Conservation (phyloP, 1,139 yeast species). For the Candida freyschussii region DNA sequence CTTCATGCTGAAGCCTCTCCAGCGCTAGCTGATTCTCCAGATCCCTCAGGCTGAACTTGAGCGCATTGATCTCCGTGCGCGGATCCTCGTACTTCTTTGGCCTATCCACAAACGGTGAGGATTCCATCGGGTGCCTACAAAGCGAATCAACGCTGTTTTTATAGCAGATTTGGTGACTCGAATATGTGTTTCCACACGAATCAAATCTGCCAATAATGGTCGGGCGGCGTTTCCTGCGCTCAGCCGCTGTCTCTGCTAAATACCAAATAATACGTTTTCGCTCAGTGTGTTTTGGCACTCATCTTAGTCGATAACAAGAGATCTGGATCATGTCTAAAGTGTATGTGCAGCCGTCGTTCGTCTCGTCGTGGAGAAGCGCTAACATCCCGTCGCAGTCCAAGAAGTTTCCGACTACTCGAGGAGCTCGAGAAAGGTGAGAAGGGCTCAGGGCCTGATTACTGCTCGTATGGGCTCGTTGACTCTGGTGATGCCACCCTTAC, state of each 20-base stretch:
- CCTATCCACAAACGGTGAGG: constrained; percentile 44
- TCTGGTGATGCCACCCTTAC: constrained; percentile 91
- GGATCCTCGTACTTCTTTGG: constrained; percentile 25
- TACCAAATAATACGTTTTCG: too few species aligned
- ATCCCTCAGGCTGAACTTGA: constrained; percentile 32
- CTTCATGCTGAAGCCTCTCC: constrained; percentile 30
- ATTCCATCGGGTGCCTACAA: constrained; percentile 32
- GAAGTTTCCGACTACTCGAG: constrained; percentile 89
- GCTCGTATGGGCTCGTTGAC: constrained; percentile 87
- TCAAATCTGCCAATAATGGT: too few species aligned
- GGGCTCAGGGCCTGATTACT: constrained; percentile 94
- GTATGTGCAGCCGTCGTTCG: constrained; percentile 27
- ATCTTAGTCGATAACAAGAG: too few species aligned
- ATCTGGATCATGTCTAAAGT: constrained; percentile 40
- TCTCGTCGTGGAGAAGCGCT: neutral
- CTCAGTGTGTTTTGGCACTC: too few species aligned
- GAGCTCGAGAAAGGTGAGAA: constrained; percentile 98
- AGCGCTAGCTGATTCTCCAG: constrained; percentile 27
- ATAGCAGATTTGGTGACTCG: too few species aligned
- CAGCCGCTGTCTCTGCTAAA: too few species aligned
- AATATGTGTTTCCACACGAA: too few species aligned
- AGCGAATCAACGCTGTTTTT: neutral
- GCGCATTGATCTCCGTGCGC: constrained; percentile 19
- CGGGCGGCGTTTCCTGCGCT: too few species aligned
- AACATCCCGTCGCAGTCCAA: constrained; percentile 49